Conservation (phyloP, 2,329 filamentous ascomycete genomes). For the Ophiostoma himal-ulmi region DNA sequence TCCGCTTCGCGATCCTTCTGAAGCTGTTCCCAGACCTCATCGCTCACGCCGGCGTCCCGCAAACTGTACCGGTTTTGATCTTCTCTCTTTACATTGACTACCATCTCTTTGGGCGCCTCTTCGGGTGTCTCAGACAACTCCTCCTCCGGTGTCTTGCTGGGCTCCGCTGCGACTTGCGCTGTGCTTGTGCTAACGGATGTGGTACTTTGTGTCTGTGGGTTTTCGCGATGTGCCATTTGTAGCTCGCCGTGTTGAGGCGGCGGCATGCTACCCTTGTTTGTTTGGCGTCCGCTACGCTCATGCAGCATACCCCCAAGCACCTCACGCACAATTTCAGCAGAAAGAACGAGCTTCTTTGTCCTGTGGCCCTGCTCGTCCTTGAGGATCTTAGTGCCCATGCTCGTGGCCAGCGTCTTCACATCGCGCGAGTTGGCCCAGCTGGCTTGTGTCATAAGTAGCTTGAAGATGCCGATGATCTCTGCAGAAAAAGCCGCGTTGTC, state of each 20-base stretch:
- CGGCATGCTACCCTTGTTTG: not conserved
- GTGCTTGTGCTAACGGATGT: not conserved
- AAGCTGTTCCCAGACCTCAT: constrained; percentile 57
- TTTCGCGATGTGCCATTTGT: not conserved
- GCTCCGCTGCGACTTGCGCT: no score
- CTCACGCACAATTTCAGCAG: constrained; percentile 21
- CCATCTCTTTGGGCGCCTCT: no score
- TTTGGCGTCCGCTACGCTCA: constrained; percentile 6
- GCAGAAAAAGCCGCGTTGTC: constrained; percentile 23
- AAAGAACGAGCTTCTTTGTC: constrained; percentile 17
- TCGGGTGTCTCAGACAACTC: not conserved
- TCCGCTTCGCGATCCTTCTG: constrained; percentile 43
- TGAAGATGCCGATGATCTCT: constrained; percentile 35
- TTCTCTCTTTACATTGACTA: not conserved
- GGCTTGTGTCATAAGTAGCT: constrained; percentile 37
- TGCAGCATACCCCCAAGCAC: constrained; percentile 25
- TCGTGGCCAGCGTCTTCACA: constrained; percentile 48
- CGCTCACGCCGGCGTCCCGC: constrained; percentile 54
- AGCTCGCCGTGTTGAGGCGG: not conserved
- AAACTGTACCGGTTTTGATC: not conserved
- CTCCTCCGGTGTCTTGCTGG: not conserved
- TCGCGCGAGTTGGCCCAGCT: constrained; percentile 62
- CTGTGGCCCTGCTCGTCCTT: constrained; percentile 31
- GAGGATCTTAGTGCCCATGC: constrained; percentile 42
- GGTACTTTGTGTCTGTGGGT: not conserved